Evolutionary conservation across 768 basidiomycete species (phyloP).

Genomic region (Guyanaporus albipodus): DNA sequence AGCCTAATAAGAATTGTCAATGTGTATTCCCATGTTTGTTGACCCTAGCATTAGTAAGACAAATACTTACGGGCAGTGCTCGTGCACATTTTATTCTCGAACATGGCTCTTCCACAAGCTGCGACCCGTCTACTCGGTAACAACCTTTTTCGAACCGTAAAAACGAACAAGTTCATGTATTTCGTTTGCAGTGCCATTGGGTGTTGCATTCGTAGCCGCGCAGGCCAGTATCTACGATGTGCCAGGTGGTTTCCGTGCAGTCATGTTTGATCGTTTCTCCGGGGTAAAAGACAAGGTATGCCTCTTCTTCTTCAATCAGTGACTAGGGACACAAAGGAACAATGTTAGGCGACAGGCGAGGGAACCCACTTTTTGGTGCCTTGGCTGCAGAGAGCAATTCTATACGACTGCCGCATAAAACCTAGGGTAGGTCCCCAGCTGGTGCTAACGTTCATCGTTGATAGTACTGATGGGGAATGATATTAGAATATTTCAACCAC

Average conservation of each 20-base stretch:
- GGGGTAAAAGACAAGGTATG: conserved; percentile 80
- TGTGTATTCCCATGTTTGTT: conserved; percentile 26
- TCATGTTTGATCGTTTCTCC: conserved; percentile 97
- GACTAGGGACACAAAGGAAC: background rate
- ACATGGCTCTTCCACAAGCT: conserved; percentile 51
- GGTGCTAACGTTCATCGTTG: background rate
- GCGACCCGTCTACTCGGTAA: conserved; percentile 48
- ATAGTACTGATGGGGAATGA: background rate
- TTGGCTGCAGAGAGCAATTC: conserved; percentile 92
- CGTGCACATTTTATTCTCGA: background rate
- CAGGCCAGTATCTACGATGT: conserved; percentile 66
- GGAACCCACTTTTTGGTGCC: conserved; percentile 97
- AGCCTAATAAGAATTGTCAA: conserved; percentile 17
- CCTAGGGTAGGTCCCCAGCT: conserved; percentile 63
- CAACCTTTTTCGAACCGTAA: conserved; percentile 9
- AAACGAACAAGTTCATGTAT: conserved; percentile 10
- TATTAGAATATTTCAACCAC: conserved; percentile 94
- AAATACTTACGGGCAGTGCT: background rate
- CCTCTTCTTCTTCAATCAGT: background rate
- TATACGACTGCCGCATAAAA: conserved; percentile 97
- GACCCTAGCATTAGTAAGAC: background rate
- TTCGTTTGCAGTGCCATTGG: conserved; percentile 30
- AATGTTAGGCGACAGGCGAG: conserved; percentile 74
- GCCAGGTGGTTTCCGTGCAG: conserved; percentile 88
- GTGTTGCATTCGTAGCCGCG: conserved; percentile 39